Evolutionary conservation across 2,329 filamentous ascomycete genomes (phyloP).

Genomic region (Plectosphaerella plurivora): DNA sequence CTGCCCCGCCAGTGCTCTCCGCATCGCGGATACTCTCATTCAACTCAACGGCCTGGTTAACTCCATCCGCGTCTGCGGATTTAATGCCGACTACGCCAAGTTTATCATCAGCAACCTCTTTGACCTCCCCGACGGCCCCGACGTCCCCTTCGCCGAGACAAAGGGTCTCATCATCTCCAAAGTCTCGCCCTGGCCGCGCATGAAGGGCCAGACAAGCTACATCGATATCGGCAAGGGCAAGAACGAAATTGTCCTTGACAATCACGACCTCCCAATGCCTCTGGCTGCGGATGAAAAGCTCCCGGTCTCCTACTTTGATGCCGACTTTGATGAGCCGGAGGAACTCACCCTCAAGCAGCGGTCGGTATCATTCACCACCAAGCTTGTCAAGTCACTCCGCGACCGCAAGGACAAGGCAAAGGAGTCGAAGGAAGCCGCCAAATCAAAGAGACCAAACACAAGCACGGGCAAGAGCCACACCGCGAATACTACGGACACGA

Average conservation of each 20-base stretch:
- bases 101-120: conserved; percentile 22
- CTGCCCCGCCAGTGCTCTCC: conserved; percentile 24
- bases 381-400: no score
- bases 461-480: no score
- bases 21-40: conserved; percentile 24
- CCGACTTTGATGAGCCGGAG: no score
- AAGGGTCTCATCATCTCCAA: neutral
- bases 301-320: neutral
- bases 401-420: no score
- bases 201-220: conserved; percentile 6
- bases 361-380: no score
- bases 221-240: conserved; percentile 5
- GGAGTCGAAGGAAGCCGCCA: no score
- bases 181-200: conserved; percentile 6
- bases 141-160: conserved; percentile 17
- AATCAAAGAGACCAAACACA: no score
- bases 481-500: no score
- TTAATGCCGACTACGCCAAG: conserved; percentile 24
- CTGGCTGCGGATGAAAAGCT: neutral
- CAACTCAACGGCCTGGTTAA: conserved; percentile 22
- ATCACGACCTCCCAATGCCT: neutral
- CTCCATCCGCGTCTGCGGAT: conserved; percentile 30
- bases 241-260: conserved; percentile 2
- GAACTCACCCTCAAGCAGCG: no score
- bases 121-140: conserved; percentile 1